Percentiles rank a stretch among this genome's conserved stretches.
These are phyloP conservation scores for Mycena polygramma DNA, from an alignment of 768 basidiomycete species.

Conservation along the genomic window DNA sequence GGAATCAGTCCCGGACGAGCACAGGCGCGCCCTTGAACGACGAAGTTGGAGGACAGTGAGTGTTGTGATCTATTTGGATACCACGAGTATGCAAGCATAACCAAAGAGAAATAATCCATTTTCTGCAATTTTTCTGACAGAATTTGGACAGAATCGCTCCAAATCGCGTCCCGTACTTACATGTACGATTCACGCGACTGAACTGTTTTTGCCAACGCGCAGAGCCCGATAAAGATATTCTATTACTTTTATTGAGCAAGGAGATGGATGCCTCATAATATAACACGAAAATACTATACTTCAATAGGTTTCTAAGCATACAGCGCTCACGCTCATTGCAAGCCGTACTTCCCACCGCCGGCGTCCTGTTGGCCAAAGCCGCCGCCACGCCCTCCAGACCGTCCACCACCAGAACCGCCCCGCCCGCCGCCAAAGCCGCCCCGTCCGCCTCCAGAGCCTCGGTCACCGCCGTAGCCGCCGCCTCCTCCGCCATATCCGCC, in stretches of 20 bases:
- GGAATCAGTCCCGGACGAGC: too few species aligned
- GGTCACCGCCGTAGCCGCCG: slow-evolving; percentile 1
- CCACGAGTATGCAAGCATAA: not conserved
- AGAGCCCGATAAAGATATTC: not conserved
- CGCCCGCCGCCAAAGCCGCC: slow-evolving; percentile 1
- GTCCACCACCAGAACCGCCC: not conserved
- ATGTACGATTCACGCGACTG: too few species aligned
- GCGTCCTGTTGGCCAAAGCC: not conserved
- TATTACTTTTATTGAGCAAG: slow-evolving; percentile 21
- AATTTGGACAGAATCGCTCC: too few species aligned
- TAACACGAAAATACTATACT: slow-evolving; percentile 12
- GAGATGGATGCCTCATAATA: not conserved
- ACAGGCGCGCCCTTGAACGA: not conserved
- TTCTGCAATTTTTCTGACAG: too few species aligned
- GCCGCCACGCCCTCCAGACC: slow-evolving; percentile 2
- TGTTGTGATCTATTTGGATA: slow-evolving; percentile 11
- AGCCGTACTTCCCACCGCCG: not conserved
- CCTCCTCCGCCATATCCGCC: slow-evolving; percentile 1
- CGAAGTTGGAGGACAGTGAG: not conserved
- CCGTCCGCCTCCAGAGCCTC: not conserved
- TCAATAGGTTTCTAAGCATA: not conserved
- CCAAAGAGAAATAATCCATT: too few species aligned
- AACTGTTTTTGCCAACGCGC: too few species aligned
- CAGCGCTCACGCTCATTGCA: not conserved
- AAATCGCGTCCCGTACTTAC: too few species aligned